Percentiles rank a stretch among this genome's conserved stretches.
phyloP scores from a whole-genome alignment of 2,329 filamentous ascomycete species.

The Ascochyta lentis region DNA sequence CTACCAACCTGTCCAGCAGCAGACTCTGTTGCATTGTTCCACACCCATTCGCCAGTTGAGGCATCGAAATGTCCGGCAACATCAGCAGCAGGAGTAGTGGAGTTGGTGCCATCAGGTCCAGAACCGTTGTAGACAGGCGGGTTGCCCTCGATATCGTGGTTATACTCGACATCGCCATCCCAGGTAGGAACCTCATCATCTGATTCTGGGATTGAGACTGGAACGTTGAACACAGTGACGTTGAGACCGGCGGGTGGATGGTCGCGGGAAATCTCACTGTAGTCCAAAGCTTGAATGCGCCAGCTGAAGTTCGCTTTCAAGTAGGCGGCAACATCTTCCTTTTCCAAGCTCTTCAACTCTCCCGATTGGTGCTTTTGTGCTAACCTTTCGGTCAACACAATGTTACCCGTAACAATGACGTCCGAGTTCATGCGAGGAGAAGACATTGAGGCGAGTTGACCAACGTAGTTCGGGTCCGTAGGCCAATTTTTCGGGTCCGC shows the following conservation, averaged over 20 bases:
- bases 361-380: slow-evolving; percentile 32
- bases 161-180: slow-evolving; percentile 32
- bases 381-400: slow-evolving; percentile 49
- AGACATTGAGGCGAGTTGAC: slow-evolving; percentile 49
- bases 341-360: slow-evolving; percentile 34
- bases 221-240: slow-evolving; percentile 36
- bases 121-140: slow-evolving; percentile 31
- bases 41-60: slow-evolving; percentile 19
- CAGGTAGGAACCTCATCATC: slow-evolving; percentile 36
- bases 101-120: slow-evolving; percentile 24
- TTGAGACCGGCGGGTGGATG: slow-evolving; percentile 39
- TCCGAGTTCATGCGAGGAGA: slow-evolving; percentile 45
- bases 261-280: slow-evolving; percentile 36
- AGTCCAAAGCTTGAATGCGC: slow-evolving; percentile 41
- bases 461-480: slow-evolving; percentile 51
- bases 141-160: slow-evolving; percentile 35
- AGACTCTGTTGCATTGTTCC: slow-evolving; percentile 23
- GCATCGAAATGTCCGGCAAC: slow-evolving; percentile 22
- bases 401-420: slow-evolving; percentile 50
- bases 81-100: slow-evolving; percentile 16
- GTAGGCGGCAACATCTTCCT: slow-evolving; percentile 31
- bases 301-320: slow-evolving; percentile 41
- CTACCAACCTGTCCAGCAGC: neutral
- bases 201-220: slow-evolving; percentile 31
- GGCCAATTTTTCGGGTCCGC: slow-evolving; percentile 41